These are phyloP conservation scores for Aspergillus fructus DNA, from an alignment of 2,329 filamentous ascomycete species.

Conservation along the genomic window DNA sequence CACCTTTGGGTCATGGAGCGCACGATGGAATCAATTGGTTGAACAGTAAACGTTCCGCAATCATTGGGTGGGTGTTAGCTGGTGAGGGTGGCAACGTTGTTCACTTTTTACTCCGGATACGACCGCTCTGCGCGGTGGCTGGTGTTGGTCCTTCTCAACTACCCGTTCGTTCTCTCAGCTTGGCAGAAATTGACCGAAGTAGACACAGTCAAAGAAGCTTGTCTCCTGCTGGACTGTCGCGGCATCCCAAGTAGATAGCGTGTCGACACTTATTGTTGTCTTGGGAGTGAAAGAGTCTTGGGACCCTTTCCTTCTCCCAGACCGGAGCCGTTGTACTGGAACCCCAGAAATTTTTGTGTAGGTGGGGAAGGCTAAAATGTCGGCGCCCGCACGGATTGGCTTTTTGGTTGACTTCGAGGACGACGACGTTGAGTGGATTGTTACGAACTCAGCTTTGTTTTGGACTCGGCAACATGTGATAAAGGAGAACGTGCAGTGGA, in stretches of 20 bases:
- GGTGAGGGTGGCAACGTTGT: not conserved
- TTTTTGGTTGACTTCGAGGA: not conserved
- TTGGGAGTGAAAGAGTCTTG: not conserved
- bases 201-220: not conserved
- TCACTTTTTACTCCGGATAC: not conserved
- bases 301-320: not conserved
- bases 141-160: not conserved
- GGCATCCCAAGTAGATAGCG: not conserved
- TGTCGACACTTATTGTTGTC: not conserved
- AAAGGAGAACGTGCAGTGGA: not conserved
- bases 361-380: not conserved
- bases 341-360: not conserved
- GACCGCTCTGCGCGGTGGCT: not conserved
- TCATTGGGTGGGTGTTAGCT: not conserved
- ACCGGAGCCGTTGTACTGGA: not conserved
- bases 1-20: not conserved
- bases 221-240: not conserved
- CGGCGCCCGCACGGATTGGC: not conserved
- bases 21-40: not conserved
- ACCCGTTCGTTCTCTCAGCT: not conserved
- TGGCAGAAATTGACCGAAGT: not conserved
- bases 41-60: not conserved
- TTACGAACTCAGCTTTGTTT: not conserved
- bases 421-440: not conserved
- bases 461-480: conserved; percentile 22